phyloP scores from a whole-genome alignment of 2,329 filamentous ascomycete genomes.

The Curvularia spicifera region DNA sequence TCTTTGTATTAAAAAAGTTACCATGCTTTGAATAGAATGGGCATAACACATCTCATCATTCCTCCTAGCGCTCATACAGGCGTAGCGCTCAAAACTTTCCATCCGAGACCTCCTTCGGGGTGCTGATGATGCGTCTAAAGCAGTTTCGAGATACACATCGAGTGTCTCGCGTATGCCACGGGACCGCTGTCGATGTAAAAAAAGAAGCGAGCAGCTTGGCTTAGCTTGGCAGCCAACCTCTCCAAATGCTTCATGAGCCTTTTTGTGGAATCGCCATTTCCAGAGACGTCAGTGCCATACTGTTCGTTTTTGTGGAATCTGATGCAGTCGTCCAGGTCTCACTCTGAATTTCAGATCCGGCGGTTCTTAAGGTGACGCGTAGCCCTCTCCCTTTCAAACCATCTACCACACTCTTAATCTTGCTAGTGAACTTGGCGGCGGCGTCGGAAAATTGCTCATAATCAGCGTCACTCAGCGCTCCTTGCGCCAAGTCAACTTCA shows the following conservation, averaged over 20 bases:
- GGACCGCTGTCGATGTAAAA: neutral
- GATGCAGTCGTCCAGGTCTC: neutral
- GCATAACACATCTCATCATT: neutral
- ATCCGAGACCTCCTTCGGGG: neutral
- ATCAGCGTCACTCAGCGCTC: constrained; percentile 6
- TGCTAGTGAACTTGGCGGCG: constrained; percentile 5
- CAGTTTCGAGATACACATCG: neutral
- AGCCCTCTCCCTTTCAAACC: constrained; percentile 6
- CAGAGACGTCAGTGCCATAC: neutral
- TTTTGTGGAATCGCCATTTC: neutral
- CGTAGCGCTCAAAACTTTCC: neutral
- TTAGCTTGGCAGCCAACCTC: neutral
- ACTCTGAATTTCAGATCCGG: neutral
- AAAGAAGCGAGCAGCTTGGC: neutral
- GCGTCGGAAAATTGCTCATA: constrained; percentile 10
- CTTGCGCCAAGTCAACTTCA: constrained; percentile 16
- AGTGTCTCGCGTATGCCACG: neutral
- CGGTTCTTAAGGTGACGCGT: neutral
- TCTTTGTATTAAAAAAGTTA: neutral
- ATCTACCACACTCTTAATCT: constrained; percentile 4
- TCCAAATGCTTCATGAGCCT: neutral
- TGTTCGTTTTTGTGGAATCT: neutral
- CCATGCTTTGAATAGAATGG: neutral
- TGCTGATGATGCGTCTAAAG: neutral
- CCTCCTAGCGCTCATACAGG: neutral